These are phyloP conservation scores for Xylariaceae sp. DNA, from an alignment of 2,329 filamentous ascomycete species.

Conservation along the genomic window DNA sequence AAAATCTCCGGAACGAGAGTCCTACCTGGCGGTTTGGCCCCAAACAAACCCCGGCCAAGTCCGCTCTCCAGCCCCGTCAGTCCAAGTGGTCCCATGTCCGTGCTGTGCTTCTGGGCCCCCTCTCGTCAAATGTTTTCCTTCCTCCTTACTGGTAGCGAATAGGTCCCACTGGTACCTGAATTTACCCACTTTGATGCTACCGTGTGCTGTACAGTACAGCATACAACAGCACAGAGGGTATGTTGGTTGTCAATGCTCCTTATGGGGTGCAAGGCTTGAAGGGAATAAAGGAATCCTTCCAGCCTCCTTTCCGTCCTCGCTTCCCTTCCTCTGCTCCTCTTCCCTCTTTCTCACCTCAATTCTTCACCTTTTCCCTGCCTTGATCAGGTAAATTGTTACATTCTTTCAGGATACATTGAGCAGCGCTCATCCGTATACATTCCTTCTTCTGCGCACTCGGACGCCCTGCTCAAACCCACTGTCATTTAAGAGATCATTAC, in stretches of 20 bases:
- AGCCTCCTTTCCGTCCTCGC: slow-evolving; percentile 15
- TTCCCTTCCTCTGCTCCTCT: slow-evolving; percentile 2
- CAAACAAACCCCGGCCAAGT: no score
- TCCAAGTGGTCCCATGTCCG: slow-evolving; percentile 5
- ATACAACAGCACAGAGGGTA: no score
- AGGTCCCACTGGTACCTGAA: no score
- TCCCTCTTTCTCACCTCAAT: slow-evolving; percentile 9
- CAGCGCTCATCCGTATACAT: slow-evolving; percentile 33
- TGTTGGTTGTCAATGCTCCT: no score
- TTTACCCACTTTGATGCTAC: neutral
- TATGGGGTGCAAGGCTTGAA: slow-evolving; percentile 16
- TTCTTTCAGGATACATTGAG: slow-evolving; percentile 31
- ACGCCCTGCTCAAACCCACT: neutral
- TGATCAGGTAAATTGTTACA: slow-evolving; percentile 18
- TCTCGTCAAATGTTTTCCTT: neutral
- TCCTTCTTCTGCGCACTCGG: slow-evolving; percentile 24
- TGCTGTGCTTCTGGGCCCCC: neutral
- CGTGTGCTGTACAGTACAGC: slow-evolving; percentile 11
- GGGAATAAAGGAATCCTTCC: slow-evolving; percentile 11
- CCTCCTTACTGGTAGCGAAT: no score
- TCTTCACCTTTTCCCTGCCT: neutral
- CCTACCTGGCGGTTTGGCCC: neutral
- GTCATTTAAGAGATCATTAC: neutral
- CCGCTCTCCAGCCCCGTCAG: slow-evolving; percentile 3
- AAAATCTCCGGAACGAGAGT: neutral